phyloP scores from a whole-genome alignment of 371 early-diverging fungal genomes.

The Rhizopus delemar region DNA sequence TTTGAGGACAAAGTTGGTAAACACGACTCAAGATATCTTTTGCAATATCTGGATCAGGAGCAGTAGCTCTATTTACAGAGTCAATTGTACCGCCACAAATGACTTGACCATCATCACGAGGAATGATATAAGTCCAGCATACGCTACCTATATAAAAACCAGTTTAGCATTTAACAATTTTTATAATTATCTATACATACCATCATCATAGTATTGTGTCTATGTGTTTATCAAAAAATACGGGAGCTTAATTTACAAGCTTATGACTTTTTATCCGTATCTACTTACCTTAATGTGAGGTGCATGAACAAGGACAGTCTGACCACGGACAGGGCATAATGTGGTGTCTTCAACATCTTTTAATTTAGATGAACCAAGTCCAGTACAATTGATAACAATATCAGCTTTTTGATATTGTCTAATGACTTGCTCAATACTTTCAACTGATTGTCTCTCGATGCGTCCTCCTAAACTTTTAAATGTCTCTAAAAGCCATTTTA shows the following conservation, averaged over 20 bases:
- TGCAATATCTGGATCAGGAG: constrained; percentile 36
- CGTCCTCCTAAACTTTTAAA: constrained; percentile 60
- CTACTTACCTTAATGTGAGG: constrained; percentile 57
- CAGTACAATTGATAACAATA: constrained; percentile 78
- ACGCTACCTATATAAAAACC: constrained; percentile 17
- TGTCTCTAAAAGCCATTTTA: constrained; percentile 62
- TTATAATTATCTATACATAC: constrained; percentile 7
- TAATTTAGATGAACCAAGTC: constrained; percentile 59
- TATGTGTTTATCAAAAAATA: not conserved
- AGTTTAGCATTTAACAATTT: not conserved
- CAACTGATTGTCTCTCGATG: constrained; percentile 44
- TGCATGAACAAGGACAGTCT: constrained; percentile 70
- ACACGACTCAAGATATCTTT: constrained; percentile 34
- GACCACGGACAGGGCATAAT: constrained; percentile 75
- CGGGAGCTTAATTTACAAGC: too few species aligned
- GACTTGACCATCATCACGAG: constrained; percentile 76
- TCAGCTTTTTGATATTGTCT: constrained; percentile 41
- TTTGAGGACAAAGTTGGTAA: constrained; percentile 37
- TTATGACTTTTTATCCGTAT: not conserved
- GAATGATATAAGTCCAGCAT: constrained; percentile 77
- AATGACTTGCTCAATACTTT: constrained; percentile 56
- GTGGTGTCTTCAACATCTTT: constrained; percentile 69
- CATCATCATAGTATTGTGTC: constrained; percentile 38
- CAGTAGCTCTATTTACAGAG: constrained; percentile 29
- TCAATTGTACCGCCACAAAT: constrained; percentile 66